Evolutionary conservation across 306 rosid genomes (phyloP).

Genomic region (Rosa multiflora): DNA sequence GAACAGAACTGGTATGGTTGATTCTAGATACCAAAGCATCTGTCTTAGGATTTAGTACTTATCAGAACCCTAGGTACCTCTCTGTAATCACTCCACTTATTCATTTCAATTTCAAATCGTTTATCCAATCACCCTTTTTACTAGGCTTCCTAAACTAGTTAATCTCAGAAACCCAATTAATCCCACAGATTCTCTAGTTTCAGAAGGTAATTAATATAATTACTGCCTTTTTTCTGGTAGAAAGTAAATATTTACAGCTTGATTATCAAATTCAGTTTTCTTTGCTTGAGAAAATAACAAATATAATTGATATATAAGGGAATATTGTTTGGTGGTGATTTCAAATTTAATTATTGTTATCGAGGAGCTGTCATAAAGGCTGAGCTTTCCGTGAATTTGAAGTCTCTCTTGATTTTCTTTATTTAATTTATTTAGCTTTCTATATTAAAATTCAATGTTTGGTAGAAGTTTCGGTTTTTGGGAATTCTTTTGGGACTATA

Average conservation of each 20-base stretch:
- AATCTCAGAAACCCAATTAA: not conserved
- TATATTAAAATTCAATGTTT: conserved; percentile 19
- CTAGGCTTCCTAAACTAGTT: not conserved
- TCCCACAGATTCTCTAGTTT: conserved; percentile 3
- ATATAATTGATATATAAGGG: not conserved
- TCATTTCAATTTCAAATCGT: not conserved
- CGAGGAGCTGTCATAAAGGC: conserved; percentile 42
- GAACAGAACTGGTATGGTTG: not conserved
- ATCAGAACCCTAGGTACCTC: not conserved
- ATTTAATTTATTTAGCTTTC: not conserved
- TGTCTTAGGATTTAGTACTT: not conserved
- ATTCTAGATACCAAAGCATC: not conserved
- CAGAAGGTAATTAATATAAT: conserved; percentile 9
- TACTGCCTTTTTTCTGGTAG: not conserved
- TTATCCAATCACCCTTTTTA: not conserved
- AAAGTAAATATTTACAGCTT: not conserved
- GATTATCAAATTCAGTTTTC: not conserved
- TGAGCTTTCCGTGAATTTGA: conserved; percentile 55
- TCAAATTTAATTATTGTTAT: conserved; percentile 40
- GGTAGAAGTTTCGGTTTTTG: conserved; percentile 24
- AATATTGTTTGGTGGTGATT: conserved; percentile 37
- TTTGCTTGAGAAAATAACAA: not conserved
- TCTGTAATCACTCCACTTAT: not conserved
- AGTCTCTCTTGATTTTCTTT: conserved; percentile 31
- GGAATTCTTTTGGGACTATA: conserved; percentile 31